Evolutionary conservation across 257 asterid genomes (phyloP).

Genomic region (Ilex aquifolium): DNA sequence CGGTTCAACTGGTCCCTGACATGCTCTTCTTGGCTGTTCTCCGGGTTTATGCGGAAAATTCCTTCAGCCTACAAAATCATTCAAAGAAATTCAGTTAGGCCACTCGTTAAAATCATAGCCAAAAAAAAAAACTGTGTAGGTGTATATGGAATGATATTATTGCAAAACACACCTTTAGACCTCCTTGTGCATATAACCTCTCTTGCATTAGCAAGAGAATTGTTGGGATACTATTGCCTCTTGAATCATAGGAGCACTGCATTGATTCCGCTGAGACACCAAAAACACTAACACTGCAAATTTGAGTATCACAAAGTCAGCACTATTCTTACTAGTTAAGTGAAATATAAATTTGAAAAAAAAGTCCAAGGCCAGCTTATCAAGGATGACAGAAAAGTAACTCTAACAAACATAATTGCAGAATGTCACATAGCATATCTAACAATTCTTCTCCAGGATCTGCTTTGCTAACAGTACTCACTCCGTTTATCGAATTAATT

Average conservation of each 20-base stretch:
- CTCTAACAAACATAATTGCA: too few species aligned
- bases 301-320: constrained; percentile 3
- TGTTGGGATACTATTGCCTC: constrained; percentile 98
- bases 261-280: constrained; percentile 97
- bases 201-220: constrained; percentile 86
- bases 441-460: too few species aligned
- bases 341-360: too few species aligned
- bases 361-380: too few species aligned
- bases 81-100: constrained; percentile 7
- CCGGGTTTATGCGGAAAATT: constrained; percentile 91
- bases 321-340: too few species aligned
- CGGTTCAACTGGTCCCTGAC: constrained; percentile 85
- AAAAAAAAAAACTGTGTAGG: not conserved
- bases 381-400: too few species aligned
- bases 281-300: constrained; percentile 76
- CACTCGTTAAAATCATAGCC: not conserved
- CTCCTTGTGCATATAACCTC: constrained; percentile 67
- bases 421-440: too few species aligned
- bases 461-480: too few species aligned
- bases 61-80: constrained; percentile 74
- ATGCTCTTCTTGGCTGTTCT: constrained; percentile 82
- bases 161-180: constrained; percentile 50
- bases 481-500: too few species aligned
- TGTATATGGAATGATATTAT: not conserved
- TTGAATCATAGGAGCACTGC: constrained; percentile 87